Conservation (phyloP, 495 filamentous ascomycete species). For the Aspergillus mulundensis region DNA sequence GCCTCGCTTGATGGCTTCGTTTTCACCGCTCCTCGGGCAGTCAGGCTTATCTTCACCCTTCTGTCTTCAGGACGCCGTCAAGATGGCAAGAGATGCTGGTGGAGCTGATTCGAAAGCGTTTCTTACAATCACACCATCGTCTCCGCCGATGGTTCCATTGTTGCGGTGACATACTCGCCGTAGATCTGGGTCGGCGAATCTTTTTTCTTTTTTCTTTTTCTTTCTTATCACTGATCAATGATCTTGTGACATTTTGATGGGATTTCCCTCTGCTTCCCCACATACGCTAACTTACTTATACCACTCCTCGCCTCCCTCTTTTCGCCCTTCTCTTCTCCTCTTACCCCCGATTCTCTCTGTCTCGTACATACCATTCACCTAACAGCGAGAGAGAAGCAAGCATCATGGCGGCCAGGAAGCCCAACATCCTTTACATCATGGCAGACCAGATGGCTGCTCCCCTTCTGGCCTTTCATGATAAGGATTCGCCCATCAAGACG, state of each 20-base stretch:
- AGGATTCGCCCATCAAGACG: conserved; percentile 75
- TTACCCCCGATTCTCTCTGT: not conserved
- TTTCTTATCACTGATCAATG: not conserved
- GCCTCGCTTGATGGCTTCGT: not conserved
- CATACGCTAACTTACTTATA: conserved; percentile 18
- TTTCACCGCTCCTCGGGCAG: not conserved
- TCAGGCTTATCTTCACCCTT: too few species aligned
- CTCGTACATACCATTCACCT: not conserved
- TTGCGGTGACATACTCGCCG: conserved; percentile 15
- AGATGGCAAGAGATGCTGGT: not conserved
- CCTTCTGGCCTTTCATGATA: conserved; percentile 77
- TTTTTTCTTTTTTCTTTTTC: conserved; percentile 11
- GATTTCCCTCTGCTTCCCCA: conserved; percentile 5
- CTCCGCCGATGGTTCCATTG: conserved; percentile 34
- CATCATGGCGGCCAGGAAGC: conserved; percentile 47
- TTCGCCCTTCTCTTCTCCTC: conserved; percentile 6
- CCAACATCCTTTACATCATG: conserved; percentile 86
- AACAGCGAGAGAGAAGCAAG: conserved; percentile 1
- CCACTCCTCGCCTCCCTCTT: conserved; percentile 16
- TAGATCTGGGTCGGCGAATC: conserved; percentile 11
- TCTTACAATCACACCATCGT: conserved; percentile 42
- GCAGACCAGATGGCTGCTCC: conserved; percentile 89
- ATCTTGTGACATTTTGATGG: conserved; percentile 6
- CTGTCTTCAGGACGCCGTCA: too few species aligned
- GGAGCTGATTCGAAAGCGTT: conserved; percentile 1